Evolutionary conservation across 441 rosid species (phyloP).

Genomic region (Geranium incanum): DNA sequence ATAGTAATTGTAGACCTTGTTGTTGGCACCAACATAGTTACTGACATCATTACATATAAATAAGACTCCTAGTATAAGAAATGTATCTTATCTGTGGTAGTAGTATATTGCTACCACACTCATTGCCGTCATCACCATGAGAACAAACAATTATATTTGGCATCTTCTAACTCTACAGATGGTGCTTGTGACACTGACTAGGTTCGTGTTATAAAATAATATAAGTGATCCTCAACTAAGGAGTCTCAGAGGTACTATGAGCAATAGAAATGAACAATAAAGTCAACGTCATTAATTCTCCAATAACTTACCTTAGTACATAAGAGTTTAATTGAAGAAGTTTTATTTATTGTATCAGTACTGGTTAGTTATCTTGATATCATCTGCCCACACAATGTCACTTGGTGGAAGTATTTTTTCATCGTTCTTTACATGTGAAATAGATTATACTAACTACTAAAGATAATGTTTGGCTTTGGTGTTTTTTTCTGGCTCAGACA

Average conservation of each 20-base stretch:
- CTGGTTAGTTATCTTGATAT: not conserved
- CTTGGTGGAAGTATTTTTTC: not conserved
- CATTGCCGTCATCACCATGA: not conserved
- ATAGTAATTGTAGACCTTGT: not conserved
- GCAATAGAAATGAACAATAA: not conserved
- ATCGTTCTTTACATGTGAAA: not conserved
- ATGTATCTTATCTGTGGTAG: not conserved
- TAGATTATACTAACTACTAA: not conserved
- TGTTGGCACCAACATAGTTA: not conserved
- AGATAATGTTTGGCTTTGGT: not conserved
- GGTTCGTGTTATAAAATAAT: not conserved
- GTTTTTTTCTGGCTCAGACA: slow-evolving; percentile 35
- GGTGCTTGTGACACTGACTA: not conserved
- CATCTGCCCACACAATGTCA: not conserved
- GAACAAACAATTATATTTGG: not conserved
- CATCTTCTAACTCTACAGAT: too few species aligned
- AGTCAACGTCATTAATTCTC: not conserved
- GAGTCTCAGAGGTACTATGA: not conserved
- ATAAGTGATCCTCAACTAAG: not conserved
- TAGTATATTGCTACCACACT: not conserved
- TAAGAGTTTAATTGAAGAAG: not conserved
- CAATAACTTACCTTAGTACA: not conserved
- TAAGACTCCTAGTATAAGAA: not conserved
- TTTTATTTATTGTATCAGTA: not conserved
- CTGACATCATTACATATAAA: too few species aligned